phyloP scores from a whole-genome alignment of 2,329 filamentous ascomycete genomes.

The Helminthosporium solani region DNA sequence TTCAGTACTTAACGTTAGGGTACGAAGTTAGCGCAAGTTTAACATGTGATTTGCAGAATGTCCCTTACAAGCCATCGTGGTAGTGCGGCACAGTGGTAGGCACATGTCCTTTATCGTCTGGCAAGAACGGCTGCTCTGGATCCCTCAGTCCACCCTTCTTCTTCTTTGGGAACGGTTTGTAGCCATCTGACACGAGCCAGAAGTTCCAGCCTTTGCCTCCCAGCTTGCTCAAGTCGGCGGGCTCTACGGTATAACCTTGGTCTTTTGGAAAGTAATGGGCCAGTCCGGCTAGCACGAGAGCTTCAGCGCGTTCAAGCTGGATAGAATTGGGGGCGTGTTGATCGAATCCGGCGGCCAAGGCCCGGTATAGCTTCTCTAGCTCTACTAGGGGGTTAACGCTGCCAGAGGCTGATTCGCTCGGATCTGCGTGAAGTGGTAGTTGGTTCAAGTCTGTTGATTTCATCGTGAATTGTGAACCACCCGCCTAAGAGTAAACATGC shows the following conservation, averaged over 20 bases:
- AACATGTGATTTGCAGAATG: too few relatives aligned
- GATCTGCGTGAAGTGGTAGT: too few relatives aligned
- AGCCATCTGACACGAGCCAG: conserved; percentile 9
- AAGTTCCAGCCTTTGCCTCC: conserved; percentile 16
- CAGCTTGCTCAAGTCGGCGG: conserved; percentile 9
- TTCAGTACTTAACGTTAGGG: conserved; percentile 9
- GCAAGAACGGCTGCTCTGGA: neutral
- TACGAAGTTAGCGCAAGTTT: too few relatives aligned
- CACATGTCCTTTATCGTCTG: neutral
- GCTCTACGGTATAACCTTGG: conserved; percentile 19
- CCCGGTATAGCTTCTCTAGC: too few relatives aligned
- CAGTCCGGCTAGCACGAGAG: conserved; percentile 19
- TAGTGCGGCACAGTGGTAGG: neutral
- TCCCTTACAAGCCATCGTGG: too few relatives aligned
- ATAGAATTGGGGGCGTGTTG: conserved; percentile 2
- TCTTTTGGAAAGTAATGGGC: conserved; percentile 23
- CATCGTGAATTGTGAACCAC: too few relatives aligned
- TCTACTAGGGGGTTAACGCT: too few relatives aligned
- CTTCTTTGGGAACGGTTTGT: conserved; percentile 2
- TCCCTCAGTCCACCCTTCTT: neutral
- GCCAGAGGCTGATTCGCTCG: too few relatives aligned
- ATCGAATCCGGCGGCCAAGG: too few relatives aligned
- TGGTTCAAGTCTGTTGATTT: too few relatives aligned
- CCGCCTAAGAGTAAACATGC: too few relatives aligned
- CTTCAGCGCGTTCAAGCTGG: conserved; percentile 20